Percentiles rank a stretch among this genome's conserved stretches.
Evolutionary conservation across 2,329 filamentous ascomycete genomes (phyloP).

Genomic region (Didymella keratinophila): DNA sequence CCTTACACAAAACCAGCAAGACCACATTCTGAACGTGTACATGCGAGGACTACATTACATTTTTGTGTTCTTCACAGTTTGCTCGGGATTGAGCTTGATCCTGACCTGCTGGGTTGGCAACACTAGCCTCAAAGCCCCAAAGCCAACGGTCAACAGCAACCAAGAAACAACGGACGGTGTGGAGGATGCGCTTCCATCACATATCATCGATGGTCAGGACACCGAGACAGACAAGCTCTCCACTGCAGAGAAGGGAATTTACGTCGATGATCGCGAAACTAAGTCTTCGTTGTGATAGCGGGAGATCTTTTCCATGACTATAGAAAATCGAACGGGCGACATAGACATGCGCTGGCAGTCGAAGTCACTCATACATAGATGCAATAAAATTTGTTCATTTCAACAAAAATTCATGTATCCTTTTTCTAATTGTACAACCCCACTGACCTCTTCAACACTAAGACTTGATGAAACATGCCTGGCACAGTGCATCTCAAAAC

Average conservation of each 20-base stretch:
- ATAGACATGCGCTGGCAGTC: no score
- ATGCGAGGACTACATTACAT: slow-evolving; percentile 33
- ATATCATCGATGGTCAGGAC: neutral
- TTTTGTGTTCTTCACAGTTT: slow-evolving; percentile 30
- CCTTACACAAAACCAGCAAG: slow-evolving; percentile 21
- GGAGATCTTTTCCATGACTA: neutral
- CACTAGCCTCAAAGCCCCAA: slow-evolving; percentile 30
- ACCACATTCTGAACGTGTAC: slow-evolving; percentile 14
- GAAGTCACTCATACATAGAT: neutral
- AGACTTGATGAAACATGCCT: neutral
- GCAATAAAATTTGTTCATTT: neutral
- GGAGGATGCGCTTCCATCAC: neutral
- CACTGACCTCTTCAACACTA: neutral
- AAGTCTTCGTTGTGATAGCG: neutral
- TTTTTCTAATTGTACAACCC: neutral
- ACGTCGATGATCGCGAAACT: neutral
- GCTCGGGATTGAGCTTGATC: slow-evolving; percentile 26
- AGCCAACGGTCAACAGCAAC: slow-evolving; percentile 28
- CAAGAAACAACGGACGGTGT: neutral
- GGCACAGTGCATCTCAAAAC: no score
- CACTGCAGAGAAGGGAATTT: neutral
- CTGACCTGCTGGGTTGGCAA: slow-evolving; percentile 34
- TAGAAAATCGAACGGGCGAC: no score
- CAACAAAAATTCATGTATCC: neutral
- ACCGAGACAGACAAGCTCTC: neutral